phyloP scores from a whole-genome alignment of 202 grass and related monocot species.

The Saccharum hybrid region DNA sequence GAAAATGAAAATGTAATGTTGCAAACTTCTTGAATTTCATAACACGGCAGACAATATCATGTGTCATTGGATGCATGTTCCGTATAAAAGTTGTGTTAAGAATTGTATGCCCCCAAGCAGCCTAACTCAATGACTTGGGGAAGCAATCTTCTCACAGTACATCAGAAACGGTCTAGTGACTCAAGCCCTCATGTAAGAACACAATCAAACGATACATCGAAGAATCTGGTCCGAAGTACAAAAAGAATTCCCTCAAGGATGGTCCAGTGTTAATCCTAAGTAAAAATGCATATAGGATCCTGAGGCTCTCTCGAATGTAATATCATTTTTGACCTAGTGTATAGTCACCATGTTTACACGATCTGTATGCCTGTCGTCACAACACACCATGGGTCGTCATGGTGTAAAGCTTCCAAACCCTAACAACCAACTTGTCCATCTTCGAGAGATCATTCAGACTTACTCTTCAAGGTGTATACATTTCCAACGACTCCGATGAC shows the following conservation, averaged over 20 bases:
- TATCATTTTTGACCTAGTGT: constrained; percentile 41
- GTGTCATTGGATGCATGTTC: not conserved
- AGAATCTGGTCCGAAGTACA: constrained; percentile 38
- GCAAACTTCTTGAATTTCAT: not conserved
- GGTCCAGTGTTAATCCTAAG: not conserved
- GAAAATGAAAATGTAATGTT: not conserved
- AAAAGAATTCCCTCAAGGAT: constrained; percentile 30
- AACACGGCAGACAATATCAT: not conserved
- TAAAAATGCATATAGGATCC: constrained; percentile 43
- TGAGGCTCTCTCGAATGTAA: constrained; percentile 28
- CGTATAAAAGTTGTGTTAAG: not conserved
- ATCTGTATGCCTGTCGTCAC: constrained; percentile 13
- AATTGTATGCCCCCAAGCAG: not conserved
- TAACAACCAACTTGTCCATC: constrained; percentile 5
- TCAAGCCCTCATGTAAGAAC: constrained; percentile 2
- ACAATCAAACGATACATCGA: constrained; percentile 35
- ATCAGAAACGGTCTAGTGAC: constrained; percentile 3
- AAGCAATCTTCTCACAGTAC: not conserved
- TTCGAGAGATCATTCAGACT: constrained; percentile 54
- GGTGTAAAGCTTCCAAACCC: constrained; percentile 30
- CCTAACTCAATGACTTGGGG: not conserved
- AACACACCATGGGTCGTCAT: constrained; percentile 1
- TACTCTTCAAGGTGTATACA: constrained; percentile 78
- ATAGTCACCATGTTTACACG: constrained; percentile 24
- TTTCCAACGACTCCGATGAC: constrained; percentile 77